A percentile compares a stretch with the other conserved stretches of the same genome.
Evolutionary conservation across 106 monocot species (phyloP).

Genomic region (Ottelia alismoides): DNA sequence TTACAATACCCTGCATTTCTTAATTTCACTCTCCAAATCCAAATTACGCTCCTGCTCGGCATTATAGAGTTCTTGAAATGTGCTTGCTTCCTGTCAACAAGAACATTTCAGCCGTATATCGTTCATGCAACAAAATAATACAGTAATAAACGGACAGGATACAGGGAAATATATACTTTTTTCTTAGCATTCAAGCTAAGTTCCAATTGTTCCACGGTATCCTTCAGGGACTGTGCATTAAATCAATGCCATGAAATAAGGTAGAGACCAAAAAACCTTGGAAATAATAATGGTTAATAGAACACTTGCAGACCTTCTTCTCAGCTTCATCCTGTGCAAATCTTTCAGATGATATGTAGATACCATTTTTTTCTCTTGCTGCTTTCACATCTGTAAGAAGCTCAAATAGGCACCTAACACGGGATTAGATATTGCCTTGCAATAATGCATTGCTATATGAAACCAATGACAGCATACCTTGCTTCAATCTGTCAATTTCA

Average conservation of each 20-base stretch:
- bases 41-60: constrained; percentile 37
- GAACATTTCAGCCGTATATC: neutral
- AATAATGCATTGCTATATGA: neutral
- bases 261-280: neutral
- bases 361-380: constrained; percentile 81
- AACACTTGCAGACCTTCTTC: constrained; percentile 36
- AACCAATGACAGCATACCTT: constrained; percentile 26
- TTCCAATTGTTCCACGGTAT: neutral
- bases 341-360: constrained; percentile 63
- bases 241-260: neutral
- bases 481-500: constrained; percentile 67
- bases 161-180: neutral
- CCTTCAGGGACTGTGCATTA: neutral
- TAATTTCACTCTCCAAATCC: constrained; percentile 38
- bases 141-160: neutral
- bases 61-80: constrained; percentile 40
- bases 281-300: neutral
- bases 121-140: too few species aligned
- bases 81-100: constrained; percentile 32
- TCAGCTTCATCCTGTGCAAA: constrained; percentile 58
- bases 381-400: constrained; percentile 56
- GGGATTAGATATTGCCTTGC: too few species aligned
- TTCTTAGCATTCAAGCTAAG: neutral
- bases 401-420: too few species aligned
- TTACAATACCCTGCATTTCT: constrained; percentile 37